A percentile compares a stretch with the other conserved stretches of the same genome.
Conservation (phyloP, 2,329 filamentous ascomycete species). For the Talaromyces pinophilus region DNA sequence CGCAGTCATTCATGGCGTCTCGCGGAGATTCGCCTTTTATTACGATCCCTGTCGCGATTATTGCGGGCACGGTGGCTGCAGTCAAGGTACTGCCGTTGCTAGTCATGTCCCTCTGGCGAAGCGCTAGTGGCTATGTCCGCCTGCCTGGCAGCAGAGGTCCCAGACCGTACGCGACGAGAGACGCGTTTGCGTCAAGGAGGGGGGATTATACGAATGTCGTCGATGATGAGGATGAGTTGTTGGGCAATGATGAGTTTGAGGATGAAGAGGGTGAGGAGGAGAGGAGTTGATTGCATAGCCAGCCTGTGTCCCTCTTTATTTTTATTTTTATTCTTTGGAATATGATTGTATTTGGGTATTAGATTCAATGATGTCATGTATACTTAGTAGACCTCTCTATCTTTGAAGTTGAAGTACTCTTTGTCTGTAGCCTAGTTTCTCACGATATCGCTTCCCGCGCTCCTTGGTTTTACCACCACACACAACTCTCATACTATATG, state of each 20-base stretch:
- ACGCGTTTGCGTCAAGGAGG: conserved; percentile 81
- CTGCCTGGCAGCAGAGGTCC: conserved; percentile 45
- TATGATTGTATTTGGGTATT: conserved; percentile 6
- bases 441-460: background rate
- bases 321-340: background rate
- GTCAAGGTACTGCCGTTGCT: conserved; percentile 74
- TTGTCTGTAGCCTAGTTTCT: background rate
- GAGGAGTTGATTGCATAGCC: conserved; percentile 14
- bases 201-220: conserved; percentile 89
- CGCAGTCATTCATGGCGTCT: conserved; percentile 48
- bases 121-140: conserved; percentile 54
- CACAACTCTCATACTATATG: too few species aligned
- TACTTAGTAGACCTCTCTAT: background rate
- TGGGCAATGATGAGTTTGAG: conserved; percentile 84
- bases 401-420: background rate
- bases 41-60: conserved; percentile 70
- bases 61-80: conserved; percentile 78
- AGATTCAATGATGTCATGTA: conserved; percentile 10
- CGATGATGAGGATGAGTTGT: conserved; percentile 88
- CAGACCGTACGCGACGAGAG: conserved; percentile 79
- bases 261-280: conserved; percentile 75
- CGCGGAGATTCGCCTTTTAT: conserved; percentile 76
- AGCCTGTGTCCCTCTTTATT: background rate
- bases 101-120: conserved; percentile 71
- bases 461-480: background rate